Base-by-base conservation (phyloP, 2,329 filamentous ascomycete genomes). In the Penicillium sp. region DNA sequence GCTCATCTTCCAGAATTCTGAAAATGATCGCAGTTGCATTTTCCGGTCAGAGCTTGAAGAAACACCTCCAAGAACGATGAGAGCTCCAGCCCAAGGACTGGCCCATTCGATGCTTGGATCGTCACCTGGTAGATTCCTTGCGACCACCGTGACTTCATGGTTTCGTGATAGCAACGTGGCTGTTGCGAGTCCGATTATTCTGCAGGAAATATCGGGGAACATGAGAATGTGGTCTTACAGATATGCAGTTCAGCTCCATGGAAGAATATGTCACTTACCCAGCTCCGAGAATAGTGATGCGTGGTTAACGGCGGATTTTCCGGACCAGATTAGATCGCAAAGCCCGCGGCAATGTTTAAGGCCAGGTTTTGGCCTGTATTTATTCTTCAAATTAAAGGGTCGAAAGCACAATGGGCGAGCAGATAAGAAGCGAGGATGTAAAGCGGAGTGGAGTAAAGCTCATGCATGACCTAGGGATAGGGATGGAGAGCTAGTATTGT, bases 11-110 rank as follows among this genome's bases (percentile, higher is more conserved):
- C 43, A 53, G 24, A 49, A 34, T 9, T 29, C 46, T 3, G 51
- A 26, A 14, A 52, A 54, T 19, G 57, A 42, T 31, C 48, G 39
- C 2, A 66, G 53, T 50, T 72, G 70, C 65, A 72, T 71, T 50
- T 60, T 52, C 43, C 66, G 57, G 37, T 68, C 39, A 10, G 65
- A 13, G 11, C 19, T 3, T 58, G 55, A 1, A 36, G 45, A 3
- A 60, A 62, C 6, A 40, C 33, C 40, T 56, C 47, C 26, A 67
- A 58, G 63, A 7, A 72, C 56, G 54, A 63, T 71, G 37, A 60
- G 60, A 8, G 66, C 71, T n/a, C 71, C 70, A 0, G 71, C 71
- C 65, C 66, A 72, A 5, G 68, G 70, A 47, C 67, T 71, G 1
- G 68, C 65, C 68, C 70, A 73, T n/a, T 61, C 58, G 1, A 59